Conservation (phyloP, 1,284 basidiomycete species). For the Irpex sp. region DNA sequence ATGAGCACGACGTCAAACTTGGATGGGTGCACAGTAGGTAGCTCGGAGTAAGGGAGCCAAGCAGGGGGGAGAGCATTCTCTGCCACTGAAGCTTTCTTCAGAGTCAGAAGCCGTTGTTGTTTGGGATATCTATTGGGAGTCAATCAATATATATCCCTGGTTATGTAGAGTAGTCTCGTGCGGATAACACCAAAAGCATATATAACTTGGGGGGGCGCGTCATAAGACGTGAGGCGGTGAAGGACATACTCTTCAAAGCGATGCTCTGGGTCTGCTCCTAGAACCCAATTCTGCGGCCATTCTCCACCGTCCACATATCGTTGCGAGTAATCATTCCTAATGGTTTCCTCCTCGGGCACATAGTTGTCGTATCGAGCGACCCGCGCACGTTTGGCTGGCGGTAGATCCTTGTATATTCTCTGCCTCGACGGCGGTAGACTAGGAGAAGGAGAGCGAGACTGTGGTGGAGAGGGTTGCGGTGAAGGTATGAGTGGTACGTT, state of each 20-base stretch:
- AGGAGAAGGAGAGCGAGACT: conserved; percentile 45
- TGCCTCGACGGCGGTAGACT: conserved; percentile 29
- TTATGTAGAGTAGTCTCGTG: neutral
- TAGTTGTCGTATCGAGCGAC: conserved; percentile 71
- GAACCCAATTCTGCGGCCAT: conserved; percentile 89
- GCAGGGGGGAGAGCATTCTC: conserved; percentile 60
- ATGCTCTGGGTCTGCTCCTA: conserved; percentile 80
- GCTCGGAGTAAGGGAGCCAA: conserved; percentile 61
- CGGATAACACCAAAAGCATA: neutral
- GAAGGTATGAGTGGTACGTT: conserved; percentile 47
- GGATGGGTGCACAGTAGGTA: conserved; percentile 51
- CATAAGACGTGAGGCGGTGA: neutral
- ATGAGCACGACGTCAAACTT: conserved; percentile 95
- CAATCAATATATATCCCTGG: neutral
- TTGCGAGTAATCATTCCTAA: conserved; percentile 92
- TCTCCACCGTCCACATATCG: conserved; percentile 87
- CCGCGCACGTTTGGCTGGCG: conserved; percentile 68
- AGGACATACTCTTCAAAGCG: conserved; percentile 88
- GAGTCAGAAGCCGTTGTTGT: conserved; percentile 73
- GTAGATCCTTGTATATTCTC: conserved; percentile 50
- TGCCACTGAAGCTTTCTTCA: conserved; percentile 75
- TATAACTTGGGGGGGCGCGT: neutral
- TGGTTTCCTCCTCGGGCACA: conserved; percentile 88
- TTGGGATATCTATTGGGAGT: conserved; percentile 75
- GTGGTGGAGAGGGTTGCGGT: conserved; percentile 39